Conservation (phyloP, 805 yeast species). For the Barnettozyma pratensis region DNA sequence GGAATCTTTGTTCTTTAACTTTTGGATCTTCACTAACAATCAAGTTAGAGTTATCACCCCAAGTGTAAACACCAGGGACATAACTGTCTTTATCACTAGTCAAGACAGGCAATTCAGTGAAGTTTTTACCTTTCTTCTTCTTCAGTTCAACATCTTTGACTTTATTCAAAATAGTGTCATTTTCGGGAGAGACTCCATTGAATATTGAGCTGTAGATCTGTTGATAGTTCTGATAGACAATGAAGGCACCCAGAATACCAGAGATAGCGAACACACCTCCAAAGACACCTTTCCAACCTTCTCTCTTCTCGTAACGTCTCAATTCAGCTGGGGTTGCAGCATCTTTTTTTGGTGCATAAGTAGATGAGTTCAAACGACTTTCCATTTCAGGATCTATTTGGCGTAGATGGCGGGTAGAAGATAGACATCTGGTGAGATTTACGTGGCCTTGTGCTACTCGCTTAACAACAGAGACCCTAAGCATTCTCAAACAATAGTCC, state of each 20-base stretch:
- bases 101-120: conserved; percentile 24
- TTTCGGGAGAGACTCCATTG: conserved; percentile 20
- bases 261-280: conserved; percentile 13
- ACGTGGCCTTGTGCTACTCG: not conserved
- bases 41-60: conserved; percentile 50
- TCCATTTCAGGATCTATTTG: conserved; percentile 3
- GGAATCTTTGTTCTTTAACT: conserved; percentile 38
- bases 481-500: not conserved
- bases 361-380: conserved; percentile 3
- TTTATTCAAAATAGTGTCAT: conserved; percentile 28
- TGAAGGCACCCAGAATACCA: conserved; percentile 3
- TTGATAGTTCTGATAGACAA: conserved; percentile 8
- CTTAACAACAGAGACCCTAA: not conserved
- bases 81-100: conserved; percentile 31
- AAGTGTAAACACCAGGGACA: conserved; percentile 55
- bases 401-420: not conserved
- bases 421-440: not conserved
- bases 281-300: conserved; percentile 17
- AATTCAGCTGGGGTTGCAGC: conserved; percentile 16
- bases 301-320: conserved; percentile 13
- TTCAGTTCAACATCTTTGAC: conserved; percentile 19
- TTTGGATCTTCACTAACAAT: conserved; percentile 28
- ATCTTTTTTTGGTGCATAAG: conserved; percentile 6
- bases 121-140: conserved; percentile 20
- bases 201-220: conserved; percentile 1